Percentiles rank a stretch among this genome's conserved stretches.
Evolutionary conservation across 2,329 filamentous ascomycete genomes (phyloP).

Genomic region (Xylaria sp.): DNA sequence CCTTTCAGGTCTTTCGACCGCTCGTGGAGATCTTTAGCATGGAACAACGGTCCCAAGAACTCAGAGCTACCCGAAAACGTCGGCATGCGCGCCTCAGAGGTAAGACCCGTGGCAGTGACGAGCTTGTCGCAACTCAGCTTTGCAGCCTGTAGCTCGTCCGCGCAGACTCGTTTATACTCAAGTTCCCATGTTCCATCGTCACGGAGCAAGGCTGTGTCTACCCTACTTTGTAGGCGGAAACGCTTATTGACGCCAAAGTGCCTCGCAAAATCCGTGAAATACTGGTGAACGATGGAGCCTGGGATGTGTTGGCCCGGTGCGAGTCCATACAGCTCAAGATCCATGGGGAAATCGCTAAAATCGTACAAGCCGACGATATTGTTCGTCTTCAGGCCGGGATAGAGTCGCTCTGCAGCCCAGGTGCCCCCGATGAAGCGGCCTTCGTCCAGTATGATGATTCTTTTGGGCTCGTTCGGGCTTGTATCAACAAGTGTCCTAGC

Average conservation of each 20-base stretch:
- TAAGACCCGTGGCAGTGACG: conserved; percentile 29
- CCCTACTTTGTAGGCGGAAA: conserved; percentile 18
- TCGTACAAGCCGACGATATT: conserved; percentile 35
- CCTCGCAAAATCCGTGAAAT: conserved; percentile 29
- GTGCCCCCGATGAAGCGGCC: conserved; percentile 30
- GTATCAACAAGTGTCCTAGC: conserved; percentile 26
- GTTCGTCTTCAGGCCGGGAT: conserved; percentile 34
- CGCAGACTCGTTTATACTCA: conserved; percentile 1
- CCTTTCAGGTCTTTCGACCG: conserved; percentile 14
- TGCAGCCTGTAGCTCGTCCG: neutral
- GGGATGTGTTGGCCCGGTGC: conserved; percentile 30
- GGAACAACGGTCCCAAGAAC: conserved; percentile 28
- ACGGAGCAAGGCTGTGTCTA: conserved; percentile 26
- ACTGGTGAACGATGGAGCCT: conserved; percentile 26
- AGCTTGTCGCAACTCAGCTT: conserved; percentile 31
- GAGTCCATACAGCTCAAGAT: conserved; percentile 23
- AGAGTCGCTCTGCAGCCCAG: conserved; percentile 35
- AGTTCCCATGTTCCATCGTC: conserved; percentile 29
- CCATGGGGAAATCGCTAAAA: conserved; percentile 35
- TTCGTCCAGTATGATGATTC: conserved; percentile 28
- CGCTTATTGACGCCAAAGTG: conserved; percentile 26
- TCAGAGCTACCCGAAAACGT: conserved; percentile 15
- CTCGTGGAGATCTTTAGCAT: conserved; percentile 23
- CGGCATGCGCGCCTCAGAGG: conserved; percentile 31
- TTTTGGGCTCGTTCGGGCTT: neutral